Conservation (phyloP, 805 yeast species). For the Saccharomycopsis babjevae region DNA sequence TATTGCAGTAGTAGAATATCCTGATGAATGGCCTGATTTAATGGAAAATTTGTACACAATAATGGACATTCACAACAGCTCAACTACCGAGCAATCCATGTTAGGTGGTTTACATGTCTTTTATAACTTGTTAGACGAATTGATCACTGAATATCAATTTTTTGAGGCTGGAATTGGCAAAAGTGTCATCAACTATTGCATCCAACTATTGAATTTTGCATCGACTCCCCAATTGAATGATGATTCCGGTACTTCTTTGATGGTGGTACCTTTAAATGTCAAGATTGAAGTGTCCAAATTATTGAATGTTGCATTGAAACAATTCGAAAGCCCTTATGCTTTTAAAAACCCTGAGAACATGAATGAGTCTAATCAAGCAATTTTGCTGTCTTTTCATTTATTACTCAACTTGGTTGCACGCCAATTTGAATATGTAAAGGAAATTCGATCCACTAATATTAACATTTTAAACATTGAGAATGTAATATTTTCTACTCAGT, state of each 20-base stretch:
- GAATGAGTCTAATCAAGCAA: neutral
- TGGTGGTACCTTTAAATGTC: conserved; percentile 25
- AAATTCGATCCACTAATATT: conserved; percentile 17
- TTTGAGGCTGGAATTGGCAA: conserved; percentile 63
- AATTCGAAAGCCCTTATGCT: conserved; percentile 43
- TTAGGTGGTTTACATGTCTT: conserved; percentile 51
- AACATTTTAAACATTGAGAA: conserved; percentile 18
- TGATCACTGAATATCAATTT: conserved; percentile 78
- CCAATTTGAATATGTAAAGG: conserved; percentile 13
- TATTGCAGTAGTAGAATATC: conserved; percentile 81
- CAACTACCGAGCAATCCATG: conserved; percentile 24
- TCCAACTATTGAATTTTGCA: conserved; percentile 24
- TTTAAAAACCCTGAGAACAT: conserved; percentile 29
- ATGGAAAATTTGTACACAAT: conserved; percentile 37
- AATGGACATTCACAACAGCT: conserved; percentile 25
- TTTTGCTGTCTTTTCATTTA: conserved; percentile 5
- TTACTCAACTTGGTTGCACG: conserved; percentile 4
- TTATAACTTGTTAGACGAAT: conserved; percentile 75
- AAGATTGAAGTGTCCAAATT: conserved; percentile 41
- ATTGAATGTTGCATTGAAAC: conserved; percentile 42
- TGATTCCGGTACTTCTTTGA: conserved; percentile 23
- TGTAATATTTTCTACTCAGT: conserved; percentile 22
- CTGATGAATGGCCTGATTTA: conserved; percentile 90
- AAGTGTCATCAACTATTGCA: conserved; percentile 41
- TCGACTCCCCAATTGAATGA: conserved; percentile 4